These are phyloP conservation scores for Fusarium burgessii DNA, from an alignment of 2,329 filamentous ascomycete species.

Conservation along the genomic window DNA sequence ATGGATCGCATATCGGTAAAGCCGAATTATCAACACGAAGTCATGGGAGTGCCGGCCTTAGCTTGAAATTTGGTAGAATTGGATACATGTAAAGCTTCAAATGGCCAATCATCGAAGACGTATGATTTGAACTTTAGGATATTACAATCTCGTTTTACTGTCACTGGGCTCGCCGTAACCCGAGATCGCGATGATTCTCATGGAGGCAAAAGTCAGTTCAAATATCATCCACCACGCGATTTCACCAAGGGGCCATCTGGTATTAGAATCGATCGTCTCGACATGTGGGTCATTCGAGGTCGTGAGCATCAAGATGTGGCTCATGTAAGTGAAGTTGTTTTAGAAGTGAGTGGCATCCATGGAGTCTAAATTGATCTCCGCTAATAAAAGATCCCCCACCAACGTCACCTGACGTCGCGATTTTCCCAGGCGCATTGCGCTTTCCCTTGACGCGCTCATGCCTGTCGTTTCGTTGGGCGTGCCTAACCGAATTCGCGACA, in stretches of 20 bases:
- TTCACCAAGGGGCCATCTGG: not conserved
- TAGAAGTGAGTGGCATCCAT: not conserved
- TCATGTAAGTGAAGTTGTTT: conserved; percentile 19
- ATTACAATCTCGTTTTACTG: not conserved
- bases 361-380: conserved; percentile 8
- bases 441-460: conserved; percentile 22
- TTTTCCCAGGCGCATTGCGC: conserved; percentile 30
- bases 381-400: conserved; percentile 3
- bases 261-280: not conserved
- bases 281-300: not conserved
- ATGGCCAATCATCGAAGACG: not conserved
- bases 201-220: not conserved
- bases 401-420: conserved; percentile 48
- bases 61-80: not conserved
- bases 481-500: conserved; percentile 9
- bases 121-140: not conserved
- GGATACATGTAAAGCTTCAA: not conserved
- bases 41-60: not conserved
- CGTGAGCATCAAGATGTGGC: not conserved
- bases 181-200: not conserved
- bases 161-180: not conserved
- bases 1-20: conserved; percentile 10
- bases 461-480: not conserved
- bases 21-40: not conserved
- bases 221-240: not conserved